phyloP scores from a whole-genome alignment of 257 asterid genomes.

The Scutellaria baicalensis region DNA sequence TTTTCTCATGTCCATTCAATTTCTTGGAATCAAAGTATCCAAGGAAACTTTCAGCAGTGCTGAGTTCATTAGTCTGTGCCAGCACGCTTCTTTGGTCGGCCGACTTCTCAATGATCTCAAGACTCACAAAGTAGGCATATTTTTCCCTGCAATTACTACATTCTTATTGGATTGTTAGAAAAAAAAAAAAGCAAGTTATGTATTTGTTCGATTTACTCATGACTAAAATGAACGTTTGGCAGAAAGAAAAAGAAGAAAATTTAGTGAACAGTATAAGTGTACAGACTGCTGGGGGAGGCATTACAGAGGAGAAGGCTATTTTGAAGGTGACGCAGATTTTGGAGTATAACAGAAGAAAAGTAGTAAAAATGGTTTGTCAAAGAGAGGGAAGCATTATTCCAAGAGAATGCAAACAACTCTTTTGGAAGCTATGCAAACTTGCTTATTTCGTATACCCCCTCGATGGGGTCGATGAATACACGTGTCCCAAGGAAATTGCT shows the following conservation, averaged over 20 bases:
- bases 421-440: slow-evolving; percentile 15
- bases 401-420: slow-evolving; percentile 11
- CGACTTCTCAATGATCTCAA: slow-evolving; percentile 25
- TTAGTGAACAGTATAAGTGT: neutral
- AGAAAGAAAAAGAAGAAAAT: neutral
- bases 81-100: neutral
- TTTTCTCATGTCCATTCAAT: slow-evolving; percentile 4
- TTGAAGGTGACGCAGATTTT: neutral
- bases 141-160: neutral
- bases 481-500: slow-evolving; percentile 1
- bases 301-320: neutral
- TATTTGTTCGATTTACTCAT: too few relatives aligned
- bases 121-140: slow-evolving; percentile 6
- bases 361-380: slow-evolving; percentile 16
- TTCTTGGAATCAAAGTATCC: slow-evolving; percentile 11
- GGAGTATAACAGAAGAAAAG: neutral
- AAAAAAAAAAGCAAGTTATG: too few relatives aligned
- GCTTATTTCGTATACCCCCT: slow-evolving; percentile 10
- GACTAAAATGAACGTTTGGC: neutral
- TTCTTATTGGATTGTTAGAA: too few relatives aligned
- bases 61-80: slow-evolving; percentile 13
- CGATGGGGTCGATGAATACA: slow-evolving; percentile 6
- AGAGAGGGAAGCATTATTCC: slow-evolving; percentile 16
- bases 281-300: neutral
- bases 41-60: neutral